Base-by-base conservation (phyloP, 2,329 filamentous ascomycete species). In the Colletotrichum abscissum region DNA sequence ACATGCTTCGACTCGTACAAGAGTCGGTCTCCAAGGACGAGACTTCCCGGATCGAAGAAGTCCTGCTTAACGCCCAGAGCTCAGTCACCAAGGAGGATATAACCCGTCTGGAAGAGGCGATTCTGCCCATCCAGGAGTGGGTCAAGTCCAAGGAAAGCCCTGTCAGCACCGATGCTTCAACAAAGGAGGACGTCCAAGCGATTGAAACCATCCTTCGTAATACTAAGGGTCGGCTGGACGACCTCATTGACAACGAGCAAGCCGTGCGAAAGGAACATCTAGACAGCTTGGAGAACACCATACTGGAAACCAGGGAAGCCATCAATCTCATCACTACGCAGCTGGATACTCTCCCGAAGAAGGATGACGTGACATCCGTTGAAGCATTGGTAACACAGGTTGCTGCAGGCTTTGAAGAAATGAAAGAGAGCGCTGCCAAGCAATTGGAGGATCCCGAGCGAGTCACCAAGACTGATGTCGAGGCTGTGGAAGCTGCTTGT, bases 171-270 rank as follows among this genome's bases (percentile, higher is more conserved):
- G 90, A 91, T 49, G 81, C 87, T 2, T 92, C 93, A 6, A 91
- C 88, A 38, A 94, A 94, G 79, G 95, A 98, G 76, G 95, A 98
- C 77, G 94, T 95, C 0, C 91, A 96, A 74, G 95, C 95, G 12
- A 95, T 98, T 72, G 96, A 98, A 82, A 97, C 93, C 0, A 91
- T 98, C 62, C 88, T 98, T 14, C 91, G 93, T 55, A 98, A 97
- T 80, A 95, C 95, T 38, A 98, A 98, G 81, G 91, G 92, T 5
- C 94, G 94, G 59, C 86, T 98, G 11, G 96, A 98, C 72, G 95
- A 97, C 72, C 81, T 91, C 24, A 89, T 97, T 63, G 90, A 95
- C 63, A 89, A 91, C 4, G 93, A 95, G 42, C 91, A 93, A 70
- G 86, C 91, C 2, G 91, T 95, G 11, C 87, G 88, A 68, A 92